Evolutionary conservation across 1,284 basidiomycete genomes (phyloP), one percentile per base, ranked within the genome.

Genomic region (Sporisorium exsertum): DNA sequence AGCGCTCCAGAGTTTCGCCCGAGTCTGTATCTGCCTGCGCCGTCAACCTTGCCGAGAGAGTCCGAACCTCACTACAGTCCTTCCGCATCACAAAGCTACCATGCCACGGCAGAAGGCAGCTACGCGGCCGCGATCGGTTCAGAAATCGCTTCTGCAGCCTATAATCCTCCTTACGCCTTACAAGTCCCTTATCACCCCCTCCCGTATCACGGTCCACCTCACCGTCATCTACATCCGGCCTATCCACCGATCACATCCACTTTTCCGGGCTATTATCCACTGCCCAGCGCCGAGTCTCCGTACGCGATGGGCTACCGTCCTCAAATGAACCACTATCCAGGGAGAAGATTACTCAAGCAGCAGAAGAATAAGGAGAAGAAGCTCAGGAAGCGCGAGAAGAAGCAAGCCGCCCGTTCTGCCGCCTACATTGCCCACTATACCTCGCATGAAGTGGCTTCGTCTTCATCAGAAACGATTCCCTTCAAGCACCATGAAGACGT

Each of bases 351-450:
- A 5, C 43, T 50, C 20, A 66, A 65, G 67, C 59, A 70, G 43
- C 59, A 70, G 24, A 70, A 58, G 52, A 70, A 51, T 35, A 47
- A 56, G 47, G 60, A 62, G 22, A 75, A 70, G 49, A 64, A 64
- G 52, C 62, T 43, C n/a, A 60, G 47, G 24, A 68, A 68, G 57
- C 61, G 58, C 32, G 53, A 61, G 16, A 20, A 43, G 46, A 47
- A 59, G 43, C 51, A 57, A 66, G 69, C 64, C 24, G 54, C 59
- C 6, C 43, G 47, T 27, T 42, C 51, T 37, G 57, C 61, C 15
- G 60, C 56, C 2, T 24, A 35, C 20, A 6, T n/a, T 22, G 43
- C 51, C 18, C 6, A 40, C 22, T 18, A 32, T 10, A 15, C 40
- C 33, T 52, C 49, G 27, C 22, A 47, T 18, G 40, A 52, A 6